Evolutionary conservation across 371 early-diverging fungal species (phyloP), one percentile per base, ranked within the genome.

Genomic region (Batkoa obscura): DNA sequence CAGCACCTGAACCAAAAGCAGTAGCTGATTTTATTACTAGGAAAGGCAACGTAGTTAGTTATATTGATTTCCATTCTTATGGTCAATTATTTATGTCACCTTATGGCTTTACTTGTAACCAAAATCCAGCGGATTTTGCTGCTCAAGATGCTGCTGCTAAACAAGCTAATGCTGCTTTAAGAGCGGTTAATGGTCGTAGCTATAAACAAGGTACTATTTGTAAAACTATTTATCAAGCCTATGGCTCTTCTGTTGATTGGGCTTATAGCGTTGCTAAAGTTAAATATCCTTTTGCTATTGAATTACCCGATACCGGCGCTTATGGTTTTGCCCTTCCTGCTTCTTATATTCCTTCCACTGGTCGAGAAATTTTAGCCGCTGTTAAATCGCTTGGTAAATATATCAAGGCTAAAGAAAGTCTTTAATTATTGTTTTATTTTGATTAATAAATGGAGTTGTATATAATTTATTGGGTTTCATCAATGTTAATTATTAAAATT

Each of bases 11-110:
- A 48, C 60, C 68, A 33, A 61, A 62, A 23, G 61, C 67, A 43
- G 56, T 80, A 39, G 67, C 71, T 1, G 66, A 69, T 34, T 78
- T 67, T 59, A 61, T 78, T 32, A 47, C 41, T 30, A 60, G 57
- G n/a, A 59, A 59, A 42, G 57, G 47, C 4, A 59, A 64, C 33
- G 63, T 62, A 0, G 62, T 64, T 35, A 50, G 56, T 1, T 80
- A 67, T 54, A 68, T 77, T 38, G 80, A 78, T 55, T 67, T 77
- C 41, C 78, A 78, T 48, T 60, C 76, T 3, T 78, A 69, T 55
- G 64, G 70, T n/a, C 74, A 76, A 55, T 65, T 79, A 9, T 75
- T 72, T 66, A 66, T 70, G 68, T 58, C 59, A 1, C 70, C 70
- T 6, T 70, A 65, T 58, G 71, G 65, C 1, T 60, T 54, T n/a